phyloP scores from a whole-genome alignment of 169 alveolate species.

The Plasmodium inui region DNA sequence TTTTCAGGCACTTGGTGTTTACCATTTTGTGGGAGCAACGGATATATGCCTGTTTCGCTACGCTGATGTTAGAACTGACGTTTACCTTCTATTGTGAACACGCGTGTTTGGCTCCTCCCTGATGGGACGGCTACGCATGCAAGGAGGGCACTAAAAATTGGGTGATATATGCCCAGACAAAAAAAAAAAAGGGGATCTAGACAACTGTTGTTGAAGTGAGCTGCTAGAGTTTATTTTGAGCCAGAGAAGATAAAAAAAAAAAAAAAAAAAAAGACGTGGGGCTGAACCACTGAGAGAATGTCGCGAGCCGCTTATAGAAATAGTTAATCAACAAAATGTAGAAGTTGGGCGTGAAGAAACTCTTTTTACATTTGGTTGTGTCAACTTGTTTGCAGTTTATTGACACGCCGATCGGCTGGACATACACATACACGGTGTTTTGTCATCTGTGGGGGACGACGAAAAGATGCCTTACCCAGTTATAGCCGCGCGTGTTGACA shows the following conservation, averaged over 20 bases:
- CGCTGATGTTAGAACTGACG: not conserved
- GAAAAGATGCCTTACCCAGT: not conserved
- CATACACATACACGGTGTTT: not conserved
- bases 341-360: not conserved
- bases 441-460: not conserved
- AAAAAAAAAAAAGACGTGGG: not conserved
- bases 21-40: not conserved
- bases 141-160: not conserved
- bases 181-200: not conserved
- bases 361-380: not conserved
- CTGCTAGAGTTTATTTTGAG: not conserved
- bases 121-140: not conserved
- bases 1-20: not conserved
- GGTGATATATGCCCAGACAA: not conserved
- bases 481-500: not conserved
- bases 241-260: not conserved
- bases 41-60: not conserved
- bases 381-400: not conserved
- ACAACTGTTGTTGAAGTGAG: not conserved
- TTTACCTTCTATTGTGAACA: not conserved
- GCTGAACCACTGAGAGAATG: not conserved
- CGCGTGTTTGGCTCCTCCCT: not conserved
- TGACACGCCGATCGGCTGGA: not conserved
- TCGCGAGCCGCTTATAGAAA: not conserved
- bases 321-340: not conserved